These are phyloP conservation scores for Fusarium cyanostomum DNA, from an alignment of 2,329 filamentous ascomycete genomes.

Conservation along the genomic window DNA sequence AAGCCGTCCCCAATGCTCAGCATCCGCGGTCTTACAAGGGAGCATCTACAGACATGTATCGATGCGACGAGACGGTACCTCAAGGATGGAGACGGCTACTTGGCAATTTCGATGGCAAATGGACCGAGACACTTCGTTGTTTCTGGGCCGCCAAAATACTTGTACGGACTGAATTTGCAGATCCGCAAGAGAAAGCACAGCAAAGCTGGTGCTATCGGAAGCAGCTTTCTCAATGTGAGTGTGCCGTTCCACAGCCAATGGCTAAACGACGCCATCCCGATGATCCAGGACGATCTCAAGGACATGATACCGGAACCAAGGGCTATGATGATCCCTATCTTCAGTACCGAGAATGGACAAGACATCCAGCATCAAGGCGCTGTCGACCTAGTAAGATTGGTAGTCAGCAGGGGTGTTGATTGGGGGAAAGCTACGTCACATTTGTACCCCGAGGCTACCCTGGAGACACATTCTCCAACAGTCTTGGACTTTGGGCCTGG, in stretches of 20 bases:
- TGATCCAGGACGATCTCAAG: slow-evolving; percentile 12
- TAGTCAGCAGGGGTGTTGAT: slow-evolving; percentile 6
- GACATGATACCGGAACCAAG: neutral
- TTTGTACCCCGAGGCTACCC: neutral
- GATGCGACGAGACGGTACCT: slow-evolving; percentile 16
- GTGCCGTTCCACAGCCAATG: slow-evolving; percentile 17
- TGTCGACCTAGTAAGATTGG: slow-evolving; percentile 4
- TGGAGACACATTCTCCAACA: neutral
- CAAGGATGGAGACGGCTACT: neutral
- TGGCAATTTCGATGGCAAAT: slow-evolving; percentile 9
- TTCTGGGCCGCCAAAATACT: slow-evolving; percentile 11
- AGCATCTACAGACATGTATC: slow-evolving; percentile 3
- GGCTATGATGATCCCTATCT: neutral
- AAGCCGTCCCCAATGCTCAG: slow-evolving; percentile 15
- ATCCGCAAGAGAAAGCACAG: slow-evolving; percentile 12
- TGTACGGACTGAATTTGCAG: slow-evolving; percentile 16
- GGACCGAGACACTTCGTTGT: slow-evolving; percentile 11
- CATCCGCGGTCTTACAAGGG: slow-evolving; percentile 4
- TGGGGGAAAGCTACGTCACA: slow-evolving; percentile 3
- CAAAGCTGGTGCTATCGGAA: neutral
- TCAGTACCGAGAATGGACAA: slow-evolving; percentile 9
- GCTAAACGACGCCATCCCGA: slow-evolving; percentile 4
- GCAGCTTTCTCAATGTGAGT: slow-evolving; percentile 13
- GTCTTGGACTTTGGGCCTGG: slow-evolving; percentile 15
- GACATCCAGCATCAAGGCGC: neutral